Conservation (phyloP, 2,329 filamentous ascomycete species). For the Dothideomycetidae sp. region DNA sequence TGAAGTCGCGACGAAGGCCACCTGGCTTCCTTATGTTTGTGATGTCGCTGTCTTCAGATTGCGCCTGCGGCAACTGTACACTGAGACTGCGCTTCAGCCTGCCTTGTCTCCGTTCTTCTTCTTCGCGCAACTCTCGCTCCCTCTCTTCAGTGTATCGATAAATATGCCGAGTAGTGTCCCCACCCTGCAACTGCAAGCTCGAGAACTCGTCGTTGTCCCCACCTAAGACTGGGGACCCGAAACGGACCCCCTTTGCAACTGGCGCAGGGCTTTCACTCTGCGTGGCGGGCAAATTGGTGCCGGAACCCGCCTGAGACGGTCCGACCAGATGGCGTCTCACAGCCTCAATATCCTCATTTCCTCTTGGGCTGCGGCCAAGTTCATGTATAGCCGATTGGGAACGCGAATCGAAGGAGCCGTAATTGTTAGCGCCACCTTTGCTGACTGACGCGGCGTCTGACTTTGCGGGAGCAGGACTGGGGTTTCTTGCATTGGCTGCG, state of each 20-base stretch:
- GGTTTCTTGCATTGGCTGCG: conserved; percentile 38
- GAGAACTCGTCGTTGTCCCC: conserved; percentile 53
- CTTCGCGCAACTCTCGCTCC: conserved; percentile 63
- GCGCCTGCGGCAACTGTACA: conserved; percentile 64
- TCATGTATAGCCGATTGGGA: conserved; percentile 26
- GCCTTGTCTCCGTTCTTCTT: conserved; percentile 40
- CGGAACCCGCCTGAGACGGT: conserved; percentile 35
- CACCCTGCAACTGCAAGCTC: conserved; percentile 80
- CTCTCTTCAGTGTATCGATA: conserved; percentile 94
- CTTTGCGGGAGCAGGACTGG: conserved; percentile 41
- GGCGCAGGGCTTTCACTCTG: conserved; percentile 13
- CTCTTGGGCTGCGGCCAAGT: conserved; percentile 37
- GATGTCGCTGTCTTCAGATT: conserved; percentile 70
- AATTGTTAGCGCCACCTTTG: conserved; percentile 51
- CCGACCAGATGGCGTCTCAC: conserved; percentile 78
- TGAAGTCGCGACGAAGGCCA: conserved; percentile 80
- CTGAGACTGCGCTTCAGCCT: conserved; percentile 71
- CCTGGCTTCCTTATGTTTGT: conserved; percentile 84
- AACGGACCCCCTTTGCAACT: conserved; percentile 15
- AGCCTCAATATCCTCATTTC: conserved; percentile 81
- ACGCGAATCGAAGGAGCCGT: conserved; percentile 71
- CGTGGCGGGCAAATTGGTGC: conserved; percentile 18
- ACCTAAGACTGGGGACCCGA: conserved; percentile 14
- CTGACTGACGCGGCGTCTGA: conserved; percentile 30
- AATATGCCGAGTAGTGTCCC: conserved; percentile 86